Base-by-base conservation (phyloP, 768 basidiomycete species). In the Trametes cingulata region DNA sequence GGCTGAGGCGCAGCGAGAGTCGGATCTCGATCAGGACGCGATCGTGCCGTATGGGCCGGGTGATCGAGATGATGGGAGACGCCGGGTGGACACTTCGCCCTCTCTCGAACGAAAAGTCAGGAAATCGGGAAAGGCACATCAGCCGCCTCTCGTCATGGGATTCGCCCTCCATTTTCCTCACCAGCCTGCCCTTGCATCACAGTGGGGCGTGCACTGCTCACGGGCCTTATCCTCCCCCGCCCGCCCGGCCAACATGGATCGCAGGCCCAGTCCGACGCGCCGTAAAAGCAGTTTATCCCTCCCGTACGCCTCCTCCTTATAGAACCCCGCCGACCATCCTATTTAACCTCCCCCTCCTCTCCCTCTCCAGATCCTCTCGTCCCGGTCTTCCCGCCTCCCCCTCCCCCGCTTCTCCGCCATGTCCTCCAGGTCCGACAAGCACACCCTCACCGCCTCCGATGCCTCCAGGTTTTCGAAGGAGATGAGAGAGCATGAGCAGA, bases 401-500 rank as follows among this genome's bases (percentile, higher is more conserved):
- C 50, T 5, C 27, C 43, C 55, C 29, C 41, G 42, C 15, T 60
- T 10, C 22, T 24, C 41, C 49, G 35, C 56, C 52, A 63, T 63
- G 61, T 58, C 61, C 39, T 49, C 55, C 37, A 20, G 27, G 33
- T 29, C 27, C 9, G 40, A 42, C 42, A 56, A 40, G 58, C 63
- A 50, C 33, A 52, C 61, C 45, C 45, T 52, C 63, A 52, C 55
- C 58, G 51, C 58, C 54, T 58, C 61, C 39, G 61, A 58, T 4
- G 47, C 19, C n/a, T 58, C 58, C 39, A 9, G 40, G 5, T 43
- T 39, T 27, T 52, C 58, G 29, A 64, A 64, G 51, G 63, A 64
- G 37, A 20, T 37, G 22, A 33, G 27, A 13, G 52, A 53, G n/a
- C 48, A 56, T 22, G 51, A 60, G 27, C 58, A 52, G 24, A 46